Evolutionary conservation across 495 filamentous ascomycete genomes (phyloP).

Genomic region (Hyaloscypha variabilis): DNA sequence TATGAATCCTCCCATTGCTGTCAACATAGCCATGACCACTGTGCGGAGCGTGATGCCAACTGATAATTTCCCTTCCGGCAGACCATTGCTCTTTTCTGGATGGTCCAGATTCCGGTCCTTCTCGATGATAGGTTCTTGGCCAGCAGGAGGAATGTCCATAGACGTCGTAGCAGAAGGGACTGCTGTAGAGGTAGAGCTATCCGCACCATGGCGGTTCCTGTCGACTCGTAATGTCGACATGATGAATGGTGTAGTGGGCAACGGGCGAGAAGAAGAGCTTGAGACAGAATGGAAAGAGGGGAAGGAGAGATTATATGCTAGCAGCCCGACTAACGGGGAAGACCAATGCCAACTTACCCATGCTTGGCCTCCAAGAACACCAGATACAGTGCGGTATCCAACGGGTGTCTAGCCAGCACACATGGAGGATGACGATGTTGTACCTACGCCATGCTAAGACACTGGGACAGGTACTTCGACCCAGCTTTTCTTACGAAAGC

Average conservation of each 20-base stretch:
- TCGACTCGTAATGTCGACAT: background rate
- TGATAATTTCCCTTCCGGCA: slow-evolving; percentile 40
- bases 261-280: background rate
- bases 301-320: background rate
- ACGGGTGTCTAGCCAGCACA: background rate
- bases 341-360: background rate
- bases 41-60: slow-evolving; percentile 52
- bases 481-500: background rate
- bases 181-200: slow-evolving; percentile 6
- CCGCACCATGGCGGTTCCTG: slow-evolving; percentile 5
- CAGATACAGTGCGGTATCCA: background rate
- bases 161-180: slow-evolving; percentile 4
- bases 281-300: background rate
- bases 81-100: slow-evolving; percentile 7
- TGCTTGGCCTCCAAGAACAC: background rate
- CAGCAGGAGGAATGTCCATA: background rate
- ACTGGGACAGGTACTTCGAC: too few species aligned
- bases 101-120: background rate
- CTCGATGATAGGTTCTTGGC: background rate
- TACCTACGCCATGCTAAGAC: too few species aligned
- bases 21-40: slow-evolving; percentile 40
- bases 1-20: slow-evolving; percentile 73
- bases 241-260: background rate
- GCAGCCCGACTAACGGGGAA: background rate
- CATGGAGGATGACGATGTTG: background rate